phyloP scores from a whole-genome alignment of 73 alveolate genomes.

The Urostyla sp. region DNA sequence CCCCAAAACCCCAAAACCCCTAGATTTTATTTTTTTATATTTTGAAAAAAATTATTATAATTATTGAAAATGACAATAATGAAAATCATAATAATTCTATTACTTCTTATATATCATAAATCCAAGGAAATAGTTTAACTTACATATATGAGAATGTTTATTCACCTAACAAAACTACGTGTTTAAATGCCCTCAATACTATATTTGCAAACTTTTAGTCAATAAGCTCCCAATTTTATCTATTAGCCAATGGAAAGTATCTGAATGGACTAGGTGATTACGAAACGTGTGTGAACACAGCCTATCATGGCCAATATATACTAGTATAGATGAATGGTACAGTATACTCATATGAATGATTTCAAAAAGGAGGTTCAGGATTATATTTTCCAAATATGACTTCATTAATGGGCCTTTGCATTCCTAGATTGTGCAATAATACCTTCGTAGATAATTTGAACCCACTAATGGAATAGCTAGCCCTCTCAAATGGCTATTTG shows the following conservation, averaged over 20 bases:
- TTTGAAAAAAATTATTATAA: too few relatives aligned
- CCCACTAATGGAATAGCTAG: neutral
- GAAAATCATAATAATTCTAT: too few relatives aligned
- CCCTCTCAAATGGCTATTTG: slow-evolving; percentile 7
- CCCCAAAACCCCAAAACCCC: slow-evolving; percentile 9
- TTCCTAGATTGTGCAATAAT: neutral
- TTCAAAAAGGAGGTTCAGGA: slow-evolving; percentile 11
- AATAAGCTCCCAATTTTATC: neutral
- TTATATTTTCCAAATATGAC: neutral
- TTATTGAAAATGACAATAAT: too few relatives aligned
- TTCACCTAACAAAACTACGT: too few relatives aligned
- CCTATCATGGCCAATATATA: neutral
- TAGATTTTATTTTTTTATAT: too few relatives aligned
- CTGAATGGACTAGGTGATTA: slow-evolving; percentile 11
- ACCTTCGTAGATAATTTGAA: neutral
- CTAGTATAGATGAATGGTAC: slow-evolving; percentile 30
- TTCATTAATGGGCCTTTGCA: slow-evolving; percentile 34
- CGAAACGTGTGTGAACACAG: neutral
- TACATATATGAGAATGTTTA: too few relatives aligned
- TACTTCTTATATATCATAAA: too few relatives aligned
- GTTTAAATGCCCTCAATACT: too few relatives aligned
- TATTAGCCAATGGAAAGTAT: neutral
- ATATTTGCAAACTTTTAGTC: too few relatives aligned
- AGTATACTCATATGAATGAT: neutral
- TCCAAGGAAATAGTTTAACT: too few relatives aligned